These are phyloP conservation scores for Irpex sp. DNA, from an alignment of 1,284 basidiomycete species.

Conservation along the genomic window DNA sequence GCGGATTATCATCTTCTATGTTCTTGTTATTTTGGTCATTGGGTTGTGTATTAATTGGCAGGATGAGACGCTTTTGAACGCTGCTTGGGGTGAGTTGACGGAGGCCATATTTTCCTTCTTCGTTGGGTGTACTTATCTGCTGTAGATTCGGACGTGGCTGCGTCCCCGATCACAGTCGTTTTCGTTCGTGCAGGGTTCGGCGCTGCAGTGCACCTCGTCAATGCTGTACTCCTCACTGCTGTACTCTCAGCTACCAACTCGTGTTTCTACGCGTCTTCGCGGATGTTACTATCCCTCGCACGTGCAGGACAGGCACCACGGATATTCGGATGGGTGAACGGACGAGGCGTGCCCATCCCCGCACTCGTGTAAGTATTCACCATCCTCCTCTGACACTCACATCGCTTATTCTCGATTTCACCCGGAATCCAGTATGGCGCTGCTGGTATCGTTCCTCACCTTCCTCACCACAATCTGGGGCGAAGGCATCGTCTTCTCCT, in stretches of 20 bases:
- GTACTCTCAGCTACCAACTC: constrained; percentile 60
- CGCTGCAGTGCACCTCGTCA: constrained; percentile 52
- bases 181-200: constrained; percentile 56
- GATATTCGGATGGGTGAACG: constrained; percentile 65
- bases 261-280: constrained; percentile 75
- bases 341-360: constrained; percentile 59
- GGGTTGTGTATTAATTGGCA: constrained; percentile 51
- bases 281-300: constrained; percentile 80
- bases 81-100: constrained; percentile 35
- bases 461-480: constrained; percentile 57
- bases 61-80: constrained; percentile 43
- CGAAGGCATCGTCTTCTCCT: constrained; percentile 48
- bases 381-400: background rate
- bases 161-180: constrained; percentile 57
- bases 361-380: constrained; percentile 39
- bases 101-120: background rate
- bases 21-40: constrained; percentile 53
- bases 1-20: constrained; percentile 62
- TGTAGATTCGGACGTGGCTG: constrained; percentile 41
- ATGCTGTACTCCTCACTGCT: constrained; percentile 62
- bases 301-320: constrained; percentile 74
- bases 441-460: constrained; percentile 43
- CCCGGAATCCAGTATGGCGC: constrained; percentile 25
- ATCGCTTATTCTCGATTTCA: too few relatives aligned
- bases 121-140: background rate